Evolutionary conservation across 2,329 filamentous ascomycete genomes (phyloP), one percentile per base, ranked within the genome.

Genomic region (Neoarthrinium moseri): DNA sequence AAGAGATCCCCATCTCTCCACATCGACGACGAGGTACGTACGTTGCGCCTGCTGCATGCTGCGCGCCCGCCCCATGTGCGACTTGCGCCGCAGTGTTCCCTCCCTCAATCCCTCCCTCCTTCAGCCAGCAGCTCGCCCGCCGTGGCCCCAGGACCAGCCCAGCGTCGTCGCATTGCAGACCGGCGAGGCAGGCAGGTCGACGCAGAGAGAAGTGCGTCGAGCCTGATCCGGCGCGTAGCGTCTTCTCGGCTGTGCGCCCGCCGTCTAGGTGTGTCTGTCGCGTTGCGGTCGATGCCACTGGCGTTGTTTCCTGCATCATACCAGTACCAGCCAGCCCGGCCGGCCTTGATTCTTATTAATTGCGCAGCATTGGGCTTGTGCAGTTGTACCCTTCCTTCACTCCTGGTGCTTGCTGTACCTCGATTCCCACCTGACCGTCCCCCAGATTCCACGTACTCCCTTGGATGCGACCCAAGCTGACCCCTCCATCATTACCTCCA

Each of bases 121-220:
- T n/a, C n/a, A n/a, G n/a, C n/a, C n/a, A n/a, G n/a, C n/a, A n/a
- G n/a, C n/a, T n/a, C n/a, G n/a, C n/a, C n/a, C n/a, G n/a, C n/a
- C n/a, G n/a, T n/a, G n/a, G n/a, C n/a, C n/a, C n/a, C 22, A 32
- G 32, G 22, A 22, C 32, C 27, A 32, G 32, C 32, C 32, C 10
- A 36, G 41, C 41, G 41, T 32, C 41, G 41, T 44, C 41, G 41
- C 41, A 44, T 44, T 44, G 41, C 41, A 44, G 40, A 29, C 27
- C 23, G 18, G 32, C 20, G 27, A 34, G 22, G 35, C 35, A 38
- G 18, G 22, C 23, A 11, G 26, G 26, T 26, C 27, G 40, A 43
- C 29, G 17, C 40, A 44, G 41, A 43, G 20, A 22, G 17, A 43
- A 13, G 36, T 17, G 20, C 36, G 32, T 30, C 26, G 30, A 44